Base-by-base conservation (phyloP, 257 asterid species). In the Nicotiana otophora region DNA sequence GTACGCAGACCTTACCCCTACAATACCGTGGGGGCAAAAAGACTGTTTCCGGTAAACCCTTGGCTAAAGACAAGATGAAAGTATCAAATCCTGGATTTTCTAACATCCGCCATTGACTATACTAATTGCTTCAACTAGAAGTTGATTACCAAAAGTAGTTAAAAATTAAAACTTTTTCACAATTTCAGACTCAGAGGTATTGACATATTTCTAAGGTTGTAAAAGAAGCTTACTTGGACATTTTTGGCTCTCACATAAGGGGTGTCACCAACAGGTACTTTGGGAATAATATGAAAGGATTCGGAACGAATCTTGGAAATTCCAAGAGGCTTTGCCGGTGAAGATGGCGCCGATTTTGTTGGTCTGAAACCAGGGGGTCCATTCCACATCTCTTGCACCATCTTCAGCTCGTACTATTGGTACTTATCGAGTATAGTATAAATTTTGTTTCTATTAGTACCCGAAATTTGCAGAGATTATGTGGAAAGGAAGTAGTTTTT, bases 171-270 rank as follows among this genome's bases (percentile, higher is more conserved):
- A 36, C 42, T 36, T 36, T 36, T 36, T 36, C 42, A 36, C 9
- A 36, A 36, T 36, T 36, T 28, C 30, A 28, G 30, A 28, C 30
- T 28, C 30, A 28, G 30, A 28, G 30, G 2, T 28, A 28, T 28
- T 28, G 30, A 28, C 30, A 28, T 28, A 28, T 28, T 28, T 6
- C 2, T 36, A 39, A 39, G 46, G 10, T 39, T 39, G 46, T 39
- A 39, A 39, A 39, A 39, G 46, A 39, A 39, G 46, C 48, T 42
- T 42, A 8, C 94, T 86, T 90, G 96, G 68, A 91, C 94, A 62
- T 91, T 92, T 77, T 92, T 92, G 79, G 96, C 96, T 3, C 93
- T 90, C 80, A 91, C 94, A 53, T 92, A 92, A 54, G 94, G 94
- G 80, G 89, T 77, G 83, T 92, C 93, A 7, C 94, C 96, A 48